Percentiles rank a stretch among this genome's conserved stretches.
Evolutionary conservation across 2,329 filamentous ascomycete genomes (phyloP).

Genomic region (Mollisiaceae sp.): DNA sequence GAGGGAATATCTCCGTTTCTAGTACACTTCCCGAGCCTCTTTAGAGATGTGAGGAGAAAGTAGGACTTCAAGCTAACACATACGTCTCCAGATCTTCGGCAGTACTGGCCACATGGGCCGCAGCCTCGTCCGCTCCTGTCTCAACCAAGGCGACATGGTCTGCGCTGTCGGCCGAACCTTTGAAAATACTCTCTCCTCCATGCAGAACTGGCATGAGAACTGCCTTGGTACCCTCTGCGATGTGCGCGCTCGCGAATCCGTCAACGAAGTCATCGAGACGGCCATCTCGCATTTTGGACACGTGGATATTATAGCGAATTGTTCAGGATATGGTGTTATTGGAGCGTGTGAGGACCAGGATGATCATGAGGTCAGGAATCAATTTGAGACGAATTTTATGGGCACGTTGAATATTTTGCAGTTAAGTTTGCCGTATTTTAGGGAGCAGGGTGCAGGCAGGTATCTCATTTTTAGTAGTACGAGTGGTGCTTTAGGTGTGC

Average conservation of each 20-base stretch:
- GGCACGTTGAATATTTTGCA: constrained; percentile 94
- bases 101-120: constrained; percentile 97
- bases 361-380: constrained; percentile 90
- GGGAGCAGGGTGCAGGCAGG: constrained; percentile 73
- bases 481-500: constrained; percentile 89
- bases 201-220: constrained; percentile 72
- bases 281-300: constrained; percentile 78
- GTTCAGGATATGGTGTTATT: constrained; percentile 93
- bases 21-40: background rate
- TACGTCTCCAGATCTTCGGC: constrained; percentile 78
- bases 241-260: constrained; percentile 80
- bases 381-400: constrained; percentile 98
- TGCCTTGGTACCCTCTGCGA: constrained; percentile 88
- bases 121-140: constrained; percentile 81
- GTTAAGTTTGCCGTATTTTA: constrained; percentile 84
- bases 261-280: constrained; percentile 71
- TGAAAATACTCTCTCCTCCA: constrained; percentile 74
- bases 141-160: constrained; percentile 82
- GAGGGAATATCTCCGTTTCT: constrained; percentile 10
- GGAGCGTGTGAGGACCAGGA: constrained; percentile 97
- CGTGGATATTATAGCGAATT: constrained; percentile 90
- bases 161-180: constrained; percentile 83
- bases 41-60: background rate
- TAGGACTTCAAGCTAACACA: constrained; percentile 8
- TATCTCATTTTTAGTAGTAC: constrained; percentile 97